These are phyloP conservation scores for Aegilops sharonensis DNA, from an alignment of 176 grass and related monocot species.

Conservation along the genomic window DNA sequence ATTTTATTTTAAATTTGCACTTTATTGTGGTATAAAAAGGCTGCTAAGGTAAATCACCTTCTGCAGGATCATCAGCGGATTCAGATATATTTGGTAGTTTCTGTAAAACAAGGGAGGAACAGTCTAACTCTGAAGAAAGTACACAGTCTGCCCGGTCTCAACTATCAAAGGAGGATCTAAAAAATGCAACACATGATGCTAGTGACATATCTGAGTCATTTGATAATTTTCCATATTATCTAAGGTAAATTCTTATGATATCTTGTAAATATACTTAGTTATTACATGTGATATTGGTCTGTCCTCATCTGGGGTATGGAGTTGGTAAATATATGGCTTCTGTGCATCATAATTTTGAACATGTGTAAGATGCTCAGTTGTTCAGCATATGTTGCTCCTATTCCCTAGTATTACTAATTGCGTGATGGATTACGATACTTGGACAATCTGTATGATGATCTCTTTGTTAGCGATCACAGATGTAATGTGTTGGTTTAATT, in stretches of 20 bases:
- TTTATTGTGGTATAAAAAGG: constrained; percentile 3
- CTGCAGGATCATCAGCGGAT: constrained; percentile 44
- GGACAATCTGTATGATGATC: background rate
- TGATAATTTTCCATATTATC: constrained; percentile 87
- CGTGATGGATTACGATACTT: background rate
- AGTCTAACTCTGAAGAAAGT: constrained; percentile 46
- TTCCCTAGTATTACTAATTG: constrained; percentile 17
- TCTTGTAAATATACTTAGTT: background rate
- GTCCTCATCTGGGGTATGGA: background rate
- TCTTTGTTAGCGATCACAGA: background rate
- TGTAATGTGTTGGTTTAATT: constrained; percentile 13
- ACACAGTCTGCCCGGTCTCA: constrained; percentile 34
- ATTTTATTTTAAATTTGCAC: constrained; percentile 7
- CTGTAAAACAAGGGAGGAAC: constrained; percentile 47
- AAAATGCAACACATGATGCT: constrained; percentile 54
- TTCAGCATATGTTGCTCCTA: constrained; percentile 3
- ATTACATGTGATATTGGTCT: background rate
- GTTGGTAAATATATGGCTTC: constrained; percentile 3
- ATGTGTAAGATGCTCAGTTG: background rate
- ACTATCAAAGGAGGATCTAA: constrained; percentile 69
- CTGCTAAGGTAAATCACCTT: constrained; percentile 22
- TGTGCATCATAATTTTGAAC: background rate
- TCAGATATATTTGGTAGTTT: constrained; percentile 39
- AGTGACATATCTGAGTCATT: constrained; percentile 70
- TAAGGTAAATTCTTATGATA: constrained; percentile 56